Evolutionary conservation across 2,329 filamentous ascomycete species (phyloP).

Genomic region (Penicillium sp.): DNA sequence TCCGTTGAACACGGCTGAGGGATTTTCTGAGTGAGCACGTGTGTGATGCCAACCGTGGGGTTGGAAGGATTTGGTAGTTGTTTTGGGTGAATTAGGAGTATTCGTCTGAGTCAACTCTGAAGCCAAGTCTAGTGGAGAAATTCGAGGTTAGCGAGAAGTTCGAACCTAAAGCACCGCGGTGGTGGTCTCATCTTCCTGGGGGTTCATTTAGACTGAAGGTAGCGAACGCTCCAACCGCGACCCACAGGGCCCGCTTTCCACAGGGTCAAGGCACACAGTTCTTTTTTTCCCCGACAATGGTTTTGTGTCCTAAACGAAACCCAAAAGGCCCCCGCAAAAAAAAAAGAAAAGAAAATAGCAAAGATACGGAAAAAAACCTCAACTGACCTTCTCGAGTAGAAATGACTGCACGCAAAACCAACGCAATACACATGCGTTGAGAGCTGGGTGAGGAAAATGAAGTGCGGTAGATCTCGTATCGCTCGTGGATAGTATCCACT

Average conservation of each 20-base stretch:
- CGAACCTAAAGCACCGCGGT: slow-evolving; percentile 10
- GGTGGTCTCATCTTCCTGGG: slow-evolving; percentile 4
- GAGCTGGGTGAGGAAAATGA: slow-evolving; percentile 67
- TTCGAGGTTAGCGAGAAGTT: background rate
- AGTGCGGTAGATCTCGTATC: slow-evolving; percentile 69
- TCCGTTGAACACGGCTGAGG: slow-evolving; percentile 53
- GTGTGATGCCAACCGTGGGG: slow-evolving; percentile 59
- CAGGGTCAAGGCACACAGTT: slow-evolving; percentile 19
- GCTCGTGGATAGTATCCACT: slow-evolving; percentile 67
- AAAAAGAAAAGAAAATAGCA: slow-evolving; percentile 1
- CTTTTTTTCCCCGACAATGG: background rate
- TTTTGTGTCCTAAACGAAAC: background rate
- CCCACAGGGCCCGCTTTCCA: slow-evolving; percentile 25
- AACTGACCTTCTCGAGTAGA: slow-evolving; percentile 64
- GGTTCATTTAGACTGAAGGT: slow-evolving; percentile 20
- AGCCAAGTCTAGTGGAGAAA: slow-evolving; percentile 11
- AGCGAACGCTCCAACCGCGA: slow-evolving; percentile 31
- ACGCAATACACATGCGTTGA: slow-evolving; percentile 70
- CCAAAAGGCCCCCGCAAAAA: background rate
- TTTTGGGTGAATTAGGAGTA: slow-evolving; percentile 47
- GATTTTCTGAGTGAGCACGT: slow-evolving; percentile 65
- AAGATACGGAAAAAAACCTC: background rate
- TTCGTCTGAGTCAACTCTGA: slow-evolving; percentile 13
- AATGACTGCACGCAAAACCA: slow-evolving; percentile 70
- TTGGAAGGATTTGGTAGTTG: slow-evolving; percentile 60